These are phyloP conservation scores for Trametes sanguinea DNA, from an alignment of 768 basidiomycete species.

Conservation along the genomic window DNA sequence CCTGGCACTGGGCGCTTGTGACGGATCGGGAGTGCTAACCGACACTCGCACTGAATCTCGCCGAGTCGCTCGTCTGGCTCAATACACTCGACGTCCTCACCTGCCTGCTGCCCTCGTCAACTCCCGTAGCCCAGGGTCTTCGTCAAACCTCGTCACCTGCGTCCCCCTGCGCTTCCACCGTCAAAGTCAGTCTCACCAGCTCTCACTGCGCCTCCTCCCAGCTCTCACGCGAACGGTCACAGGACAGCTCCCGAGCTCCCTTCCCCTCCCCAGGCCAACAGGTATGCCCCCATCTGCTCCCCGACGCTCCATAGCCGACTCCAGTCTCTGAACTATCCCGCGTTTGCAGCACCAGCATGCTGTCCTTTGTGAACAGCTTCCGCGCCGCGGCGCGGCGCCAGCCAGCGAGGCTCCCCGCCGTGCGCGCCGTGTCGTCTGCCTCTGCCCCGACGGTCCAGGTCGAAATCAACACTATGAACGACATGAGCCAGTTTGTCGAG, in stretches of 20 bases:
- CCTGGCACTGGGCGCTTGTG: not conserved
- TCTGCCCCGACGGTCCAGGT: not conserved
- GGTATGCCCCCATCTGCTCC: slow-evolving; percentile 11
- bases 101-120: not conserved
- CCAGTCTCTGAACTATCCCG: slow-evolving; percentile 3
- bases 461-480: not conserved
- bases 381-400: slow-evolving; percentile 19
- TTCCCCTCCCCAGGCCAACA: not conserved
- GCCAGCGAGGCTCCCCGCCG: not conserved
- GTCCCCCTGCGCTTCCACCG: not conserved
- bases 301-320: slow-evolving; percentile 4
- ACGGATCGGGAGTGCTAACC: too few relatives aligned
- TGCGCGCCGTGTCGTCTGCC: slow-evolving; percentile 4
- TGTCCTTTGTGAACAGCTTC: slow-evolving; percentile 16
- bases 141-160: slow-evolving; percentile 6
- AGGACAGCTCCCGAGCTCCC: not conserved
- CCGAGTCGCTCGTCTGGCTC: not conserved
- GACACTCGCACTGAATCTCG: too few relatives aligned
- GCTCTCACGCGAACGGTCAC: slow-evolving; percentile 11
- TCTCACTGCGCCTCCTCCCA: not conserved
- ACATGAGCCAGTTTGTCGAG: not conserved
- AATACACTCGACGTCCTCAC: not conserved
- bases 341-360: slow-evolving; percentile 10
- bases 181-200: slow-evolving; percentile 1
- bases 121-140: not conserved